Percentiles rank a stretch among this genome's conserved stretches.
Conservation (phyloP, 441 rosid genomes). For the Bruguiera hainesii region DNA sequence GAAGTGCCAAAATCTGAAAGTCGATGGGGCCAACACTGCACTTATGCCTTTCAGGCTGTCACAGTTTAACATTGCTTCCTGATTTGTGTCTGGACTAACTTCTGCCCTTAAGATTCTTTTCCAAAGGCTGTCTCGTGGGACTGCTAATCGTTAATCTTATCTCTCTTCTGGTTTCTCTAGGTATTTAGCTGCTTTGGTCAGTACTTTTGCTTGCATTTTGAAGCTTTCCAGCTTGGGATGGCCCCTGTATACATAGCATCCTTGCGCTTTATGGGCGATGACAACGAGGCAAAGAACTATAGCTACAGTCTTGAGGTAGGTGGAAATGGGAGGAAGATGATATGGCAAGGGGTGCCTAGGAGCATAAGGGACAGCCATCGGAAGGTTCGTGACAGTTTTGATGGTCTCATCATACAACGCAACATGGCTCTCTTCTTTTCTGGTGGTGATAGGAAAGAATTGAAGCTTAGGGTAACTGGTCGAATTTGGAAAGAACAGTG, state of each 20-base stretch:
- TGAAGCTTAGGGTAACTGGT: conserved; percentile 74
- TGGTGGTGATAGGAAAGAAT: conserved; percentile 67
- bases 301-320: conserved; percentile 78
- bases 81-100: background rate
- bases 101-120: background rate
- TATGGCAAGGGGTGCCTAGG: conserved; percentile 75
- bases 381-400: conserved; percentile 69
- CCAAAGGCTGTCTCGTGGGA: background rate
- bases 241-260: conserved; percentile 75
- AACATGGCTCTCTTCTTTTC: conserved; percentile 76
- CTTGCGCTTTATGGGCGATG: conserved; percentile 70
- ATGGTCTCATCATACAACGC: conserved; percentile 74
- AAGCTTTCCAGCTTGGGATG: conserved; percentile 70
- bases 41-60: background rate
- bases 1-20: background rate
- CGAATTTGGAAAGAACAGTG: conserved; percentile 79
- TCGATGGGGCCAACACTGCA: background rate
- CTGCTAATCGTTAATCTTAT: conserved; percentile 1
- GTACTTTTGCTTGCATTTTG: conserved; percentile 66
- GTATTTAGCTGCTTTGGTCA: conserved; percentile 78
- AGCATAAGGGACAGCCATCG: conserved; percentile 72
- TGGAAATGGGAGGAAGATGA: conserved; percentile 69
- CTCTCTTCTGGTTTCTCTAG: conserved; percentile 23
- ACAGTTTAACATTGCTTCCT: background rate
- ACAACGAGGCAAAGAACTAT: conserved; percentile 61